These are phyloP conservation scores for Erodium chrysanthum DNA, from an alignment of 441 rosid genomes.

Conservation along the genomic window DNA sequence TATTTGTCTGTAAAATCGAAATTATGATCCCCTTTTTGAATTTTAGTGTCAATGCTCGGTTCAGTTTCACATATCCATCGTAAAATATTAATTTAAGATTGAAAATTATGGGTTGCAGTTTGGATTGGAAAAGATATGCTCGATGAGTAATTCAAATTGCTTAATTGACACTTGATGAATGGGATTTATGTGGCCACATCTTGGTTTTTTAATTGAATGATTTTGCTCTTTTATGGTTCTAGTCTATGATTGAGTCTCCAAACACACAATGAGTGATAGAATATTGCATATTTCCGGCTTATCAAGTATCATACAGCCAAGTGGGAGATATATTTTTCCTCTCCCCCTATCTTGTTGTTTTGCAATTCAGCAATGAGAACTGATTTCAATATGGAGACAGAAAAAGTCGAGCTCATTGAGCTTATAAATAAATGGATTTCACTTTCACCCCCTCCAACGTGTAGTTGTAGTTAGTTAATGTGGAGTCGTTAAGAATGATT, in stretches of 20 bases:
- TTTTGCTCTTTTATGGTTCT: neutral
- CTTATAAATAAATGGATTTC: no score
- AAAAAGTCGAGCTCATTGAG: neutral
- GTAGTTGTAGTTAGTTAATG: neutral
- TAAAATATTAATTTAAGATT: neutral
- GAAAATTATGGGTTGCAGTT: neutral
- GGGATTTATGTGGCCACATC: no score
- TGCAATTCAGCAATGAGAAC: no score
- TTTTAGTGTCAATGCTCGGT: neutral
- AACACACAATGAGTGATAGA: neutral
- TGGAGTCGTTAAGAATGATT: neutral
- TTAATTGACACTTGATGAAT: no score
- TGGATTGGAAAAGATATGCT: no score
- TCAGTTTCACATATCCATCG: neutral
- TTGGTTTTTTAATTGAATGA: neutral
- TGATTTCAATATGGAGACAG: no score
- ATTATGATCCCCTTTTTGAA: neutral
- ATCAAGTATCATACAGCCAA: neutral
- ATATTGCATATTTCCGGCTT: no score
- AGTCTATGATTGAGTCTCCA: neutral
- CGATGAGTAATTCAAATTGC: no score
- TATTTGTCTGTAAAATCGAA: no score
- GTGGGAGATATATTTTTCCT: no score
- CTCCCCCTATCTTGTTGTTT: neutral
- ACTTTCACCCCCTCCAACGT: neutral